Base-by-base conservation (phyloP, 345 rosid genomes). In the Viola odorata region DNA sequence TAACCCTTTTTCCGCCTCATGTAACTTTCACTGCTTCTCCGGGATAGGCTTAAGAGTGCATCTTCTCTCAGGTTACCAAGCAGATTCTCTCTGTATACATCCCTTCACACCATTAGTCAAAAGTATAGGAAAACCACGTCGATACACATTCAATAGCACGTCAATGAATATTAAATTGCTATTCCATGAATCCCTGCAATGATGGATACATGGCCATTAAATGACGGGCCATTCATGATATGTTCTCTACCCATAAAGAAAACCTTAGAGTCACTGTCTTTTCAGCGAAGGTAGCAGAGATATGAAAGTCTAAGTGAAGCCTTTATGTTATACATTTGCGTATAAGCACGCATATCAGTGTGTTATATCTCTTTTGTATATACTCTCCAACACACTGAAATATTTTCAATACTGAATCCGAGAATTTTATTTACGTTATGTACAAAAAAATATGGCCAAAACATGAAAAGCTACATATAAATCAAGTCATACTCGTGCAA, bases 1-100 rank as follows among this genome's bases (percentile, higher is more conserved):
- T 67, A 74, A 63, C 76, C 75, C 82, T 81, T 80, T 72, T 69
- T 86, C 61, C 79, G 88, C 64, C 78, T 73, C 53, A 64, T 17
- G 60, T 49, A 67, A 64, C 73, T 80, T 60, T 86, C 97, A 7
- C 55, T 62, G 71, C 67, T 78, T 69, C 77, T 72, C 45, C 65
- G 82, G 49, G 69, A 64, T 66, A 48, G 83, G 65, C 73, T 75
- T 73, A 80, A 63, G 52, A 73, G 84, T 54, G 64, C 41, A 57
- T 75, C 82, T 53, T 77, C 87, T 68, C 81, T 74, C 62, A 73
- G 65, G 58, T 55, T 70, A 67, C 64, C 73, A 12, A 78, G 64
- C 72, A 76, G 64, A 69, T 62, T 73, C 60, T 75, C 87, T 72
- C 63, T 66, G 49, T 58, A 42, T 7, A 64, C 45, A 50, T 61